Percentiles rank a stretch among this genome's conserved stretches.
Evolutionary conservation across 495 filamentous ascomycete genomes (phyloP).

Genomic region (Cercophora newfieldiana): DNA sequence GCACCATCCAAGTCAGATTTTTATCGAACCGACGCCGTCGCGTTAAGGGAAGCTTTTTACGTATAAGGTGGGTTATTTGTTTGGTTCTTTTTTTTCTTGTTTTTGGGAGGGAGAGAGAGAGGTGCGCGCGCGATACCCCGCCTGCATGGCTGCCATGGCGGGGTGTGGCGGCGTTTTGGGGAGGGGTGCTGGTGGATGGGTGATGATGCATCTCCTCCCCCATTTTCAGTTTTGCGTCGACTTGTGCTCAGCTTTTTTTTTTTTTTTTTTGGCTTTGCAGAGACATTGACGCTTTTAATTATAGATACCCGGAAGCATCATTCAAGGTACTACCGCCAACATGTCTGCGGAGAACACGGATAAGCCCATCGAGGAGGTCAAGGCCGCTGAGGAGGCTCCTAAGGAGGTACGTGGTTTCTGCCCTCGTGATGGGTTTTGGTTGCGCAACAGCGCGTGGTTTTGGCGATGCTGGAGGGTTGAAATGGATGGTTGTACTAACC

Average conservation of each 20-base stretch:
- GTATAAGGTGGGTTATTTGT: not conserved
- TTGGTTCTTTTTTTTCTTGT: not conserved
- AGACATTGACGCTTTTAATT: not conserved
- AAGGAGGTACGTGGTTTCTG: conserved; percentile 23
- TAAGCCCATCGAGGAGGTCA: conserved; percentile 40
- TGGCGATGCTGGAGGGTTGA: not conserved
- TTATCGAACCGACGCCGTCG: too few species aligned
- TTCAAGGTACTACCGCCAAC: conserved; percentile 18
- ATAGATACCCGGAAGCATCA: conserved; percentile 5
- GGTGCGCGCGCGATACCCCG: not conserved
- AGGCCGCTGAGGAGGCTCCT: conserved; percentile 26
- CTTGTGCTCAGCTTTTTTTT: too few species aligned
- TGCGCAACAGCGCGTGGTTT: not conserved
- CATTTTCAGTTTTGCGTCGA: not conserved
- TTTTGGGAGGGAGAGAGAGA: not conserved
- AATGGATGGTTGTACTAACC: not conserved
- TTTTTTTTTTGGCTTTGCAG: not conserved
- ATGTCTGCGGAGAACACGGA: conserved; percentile 47
- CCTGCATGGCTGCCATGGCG: not conserved
- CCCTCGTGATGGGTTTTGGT: not conserved
- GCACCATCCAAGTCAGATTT: not conserved
- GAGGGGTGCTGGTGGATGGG: not conserved
- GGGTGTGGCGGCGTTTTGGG: not conserved
- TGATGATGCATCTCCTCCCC: not conserved
- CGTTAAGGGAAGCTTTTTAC: not conserved